phyloP scores from a whole-genome alignment of 495 filamentous ascomycete species.

The Penicillium crystallinum region DNA sequence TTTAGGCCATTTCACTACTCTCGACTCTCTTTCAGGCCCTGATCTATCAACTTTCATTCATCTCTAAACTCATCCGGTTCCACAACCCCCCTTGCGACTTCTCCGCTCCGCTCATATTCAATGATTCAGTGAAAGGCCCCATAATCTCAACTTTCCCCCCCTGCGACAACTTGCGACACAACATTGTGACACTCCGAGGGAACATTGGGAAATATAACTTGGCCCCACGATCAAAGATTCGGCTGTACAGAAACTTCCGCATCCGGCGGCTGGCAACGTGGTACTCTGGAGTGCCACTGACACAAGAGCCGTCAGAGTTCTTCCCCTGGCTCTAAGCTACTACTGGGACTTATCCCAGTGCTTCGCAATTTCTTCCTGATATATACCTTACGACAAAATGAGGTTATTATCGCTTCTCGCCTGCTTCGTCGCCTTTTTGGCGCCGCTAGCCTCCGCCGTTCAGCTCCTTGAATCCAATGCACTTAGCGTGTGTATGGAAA shows the following conservation, averaged over 20 bases:
- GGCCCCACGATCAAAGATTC: slow-evolving; percentile 10
- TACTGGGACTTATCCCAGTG: slow-evolving; percentile 5
- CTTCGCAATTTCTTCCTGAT: slow-evolving; percentile 8
- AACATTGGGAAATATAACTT: slow-evolving; percentile 2
- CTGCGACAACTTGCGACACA: neutral
- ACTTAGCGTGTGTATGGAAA: slow-evolving; percentile 69
- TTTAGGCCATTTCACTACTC: slow-evolving; percentile 11
- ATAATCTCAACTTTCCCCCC: neutral
- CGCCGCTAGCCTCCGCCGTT: slow-evolving; percentile 36
- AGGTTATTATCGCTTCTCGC: slow-evolving; percentile 37
- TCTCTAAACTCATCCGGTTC: neutral
- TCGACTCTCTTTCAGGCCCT: slow-evolving; percentile 7
- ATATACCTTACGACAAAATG: slow-evolving; percentile 24
- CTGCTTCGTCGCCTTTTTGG: slow-evolving; percentile 35
- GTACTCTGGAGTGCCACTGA: slow-evolving; percentile 34
- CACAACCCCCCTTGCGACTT: neutral
- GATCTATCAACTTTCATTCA: slow-evolving; percentile 10
- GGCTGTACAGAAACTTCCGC: slow-evolving; percentile 28
- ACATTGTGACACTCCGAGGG: neutral
- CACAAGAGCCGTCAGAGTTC: slow-evolving; percentile 23
- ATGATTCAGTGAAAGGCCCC: slow-evolving; percentile 1
- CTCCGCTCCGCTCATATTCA: neutral
- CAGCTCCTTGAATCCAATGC: slow-evolving; percentile 65
- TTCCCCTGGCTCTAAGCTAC: slow-evolving; percentile 14
- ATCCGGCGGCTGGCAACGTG: slow-evolving; percentile 38